These are phyloP conservation scores for Trichothecium roseum DNA, from an alignment of 2,329 filamentous ascomycete species.

Conservation along the genomic window DNA sequence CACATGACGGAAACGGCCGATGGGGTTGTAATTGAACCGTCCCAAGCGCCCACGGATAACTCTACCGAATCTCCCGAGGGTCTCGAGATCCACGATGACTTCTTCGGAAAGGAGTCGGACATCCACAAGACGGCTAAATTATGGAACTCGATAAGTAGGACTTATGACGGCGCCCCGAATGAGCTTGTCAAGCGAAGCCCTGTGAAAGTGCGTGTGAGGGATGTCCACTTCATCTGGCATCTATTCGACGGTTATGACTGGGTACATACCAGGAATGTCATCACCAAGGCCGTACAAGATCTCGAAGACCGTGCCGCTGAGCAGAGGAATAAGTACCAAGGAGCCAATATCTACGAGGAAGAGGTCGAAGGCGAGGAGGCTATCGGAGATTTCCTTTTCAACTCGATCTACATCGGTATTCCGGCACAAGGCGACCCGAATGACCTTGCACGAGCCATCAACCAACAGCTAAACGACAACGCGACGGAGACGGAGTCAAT, in stretches of 20 bases:
- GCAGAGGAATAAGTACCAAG: conserved; percentile 33
- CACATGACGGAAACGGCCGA: conserved; percentile 25
- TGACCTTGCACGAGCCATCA: conserved; percentile 75
- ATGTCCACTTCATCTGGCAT: conserved; percentile 95
- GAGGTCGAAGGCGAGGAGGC: conserved; percentile 74
- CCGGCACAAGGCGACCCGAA: conserved; percentile 76
- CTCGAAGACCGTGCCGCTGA: conserved; percentile 78
- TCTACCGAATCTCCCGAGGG: conserved; percentile 23
- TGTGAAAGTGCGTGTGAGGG: conserved; percentile 66
- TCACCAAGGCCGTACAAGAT: conserved; percentile 78
- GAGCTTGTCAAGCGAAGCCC: conserved; percentile 56
- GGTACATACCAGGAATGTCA: conserved; percentile 75
- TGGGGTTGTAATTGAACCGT: conserved; percentile 18
- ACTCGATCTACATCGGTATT: conserved; percentile 96
- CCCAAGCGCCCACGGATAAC: conserved; percentile 4
- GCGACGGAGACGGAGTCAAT: conserved; percentile 84
- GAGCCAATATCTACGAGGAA: conserved; percentile 50
- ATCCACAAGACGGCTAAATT: conserved; percentile 56
- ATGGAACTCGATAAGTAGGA: conserved; percentile 71
- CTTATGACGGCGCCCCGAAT: conserved; percentile 57
- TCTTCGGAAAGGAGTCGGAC: conserved; percentile 52
- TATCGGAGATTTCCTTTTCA: conserved; percentile 94
- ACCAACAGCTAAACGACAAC: conserved; percentile 76
- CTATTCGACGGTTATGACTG: conserved; percentile 97
- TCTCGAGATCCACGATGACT: conserved; percentile 68